phyloP scores from a whole-genome alignment of 2,329 filamentous ascomycete genomes.

The Fusarium lateritium region DNA sequence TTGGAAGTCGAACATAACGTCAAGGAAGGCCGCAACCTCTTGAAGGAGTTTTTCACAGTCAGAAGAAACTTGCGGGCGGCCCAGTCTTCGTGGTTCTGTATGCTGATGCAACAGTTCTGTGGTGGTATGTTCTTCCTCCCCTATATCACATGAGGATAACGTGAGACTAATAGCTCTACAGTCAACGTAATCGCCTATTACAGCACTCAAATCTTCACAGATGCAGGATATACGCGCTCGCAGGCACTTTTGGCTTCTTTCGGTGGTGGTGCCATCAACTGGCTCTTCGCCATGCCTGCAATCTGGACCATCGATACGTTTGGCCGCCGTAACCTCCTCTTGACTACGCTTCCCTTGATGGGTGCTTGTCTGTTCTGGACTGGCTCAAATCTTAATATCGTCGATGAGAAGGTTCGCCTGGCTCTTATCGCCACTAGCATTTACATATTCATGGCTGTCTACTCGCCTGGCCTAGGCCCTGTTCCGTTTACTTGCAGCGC shows the following conservation, averaged over 20 bases:
- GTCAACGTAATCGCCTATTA: constrained; percentile 53
- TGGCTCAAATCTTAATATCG: constrained; percentile 46
- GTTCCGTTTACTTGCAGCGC: constrained; percentile 57
- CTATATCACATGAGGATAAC: neutral
- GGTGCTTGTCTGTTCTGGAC: constrained; percentile 51
- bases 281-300: constrained; percentile 58
- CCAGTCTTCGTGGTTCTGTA: constrained; percentile 53
- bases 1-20: constrained; percentile 49
- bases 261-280: constrained; percentile 63
- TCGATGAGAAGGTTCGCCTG: constrained; percentile 42
- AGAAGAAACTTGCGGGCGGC: constrained; percentile 52
- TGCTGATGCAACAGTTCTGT: constrained; percentile 57
- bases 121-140: constrained; percentile 55
- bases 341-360: constrained; percentile 54
- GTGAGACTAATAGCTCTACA: constrained; percentile 62
- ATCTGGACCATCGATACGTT: constrained; percentile 63
- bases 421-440: constrained; percentile 52
- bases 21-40: constrained; percentile 43
- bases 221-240: constrained; percentile 47
- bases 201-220: constrained; percentile 50
- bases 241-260: constrained; percentile 53
- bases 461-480: constrained; percentile 56
- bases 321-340: constrained; percentile 64
- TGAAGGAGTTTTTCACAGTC: constrained; percentile 51
- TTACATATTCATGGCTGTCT: constrained; percentile 56